A percentile compares a stretch with the other conserved stretches of the same genome.
phyloP scores from a whole-genome alignment of 768 basidiomycete genomes.

The Psilocybe azurescens region DNA sequence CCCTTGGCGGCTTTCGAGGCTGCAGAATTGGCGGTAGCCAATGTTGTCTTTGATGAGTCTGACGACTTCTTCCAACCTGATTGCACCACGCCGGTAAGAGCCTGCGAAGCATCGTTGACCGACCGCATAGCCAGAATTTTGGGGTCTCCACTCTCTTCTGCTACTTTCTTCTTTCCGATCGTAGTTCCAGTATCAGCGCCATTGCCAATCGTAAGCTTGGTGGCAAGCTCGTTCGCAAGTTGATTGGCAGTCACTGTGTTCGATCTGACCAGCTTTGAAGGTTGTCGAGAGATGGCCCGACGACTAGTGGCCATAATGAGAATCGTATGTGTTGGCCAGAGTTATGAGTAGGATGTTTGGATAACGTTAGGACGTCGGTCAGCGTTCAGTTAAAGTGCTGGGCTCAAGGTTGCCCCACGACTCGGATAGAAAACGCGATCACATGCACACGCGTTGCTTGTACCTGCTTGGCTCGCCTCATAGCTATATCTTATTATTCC shows the following conservation, averaged over 20 bases:
- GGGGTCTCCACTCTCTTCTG: conserved; percentile 15
- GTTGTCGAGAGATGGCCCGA: conserved; percentile 13
- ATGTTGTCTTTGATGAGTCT: conserved; percentile 30
- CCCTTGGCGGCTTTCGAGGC: conserved; percentile 47
- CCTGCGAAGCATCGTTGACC: conserved; percentile 67
- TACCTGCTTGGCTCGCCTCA: background rate
- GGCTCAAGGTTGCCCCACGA: too few species aligned
- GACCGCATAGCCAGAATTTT: conserved; percentile 60
- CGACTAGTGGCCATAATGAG: conserved; percentile 14
- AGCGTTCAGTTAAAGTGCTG: too few species aligned
- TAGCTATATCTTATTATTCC: too few species aligned
- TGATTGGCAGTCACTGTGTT: conserved; percentile 16
- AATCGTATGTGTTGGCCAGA: too few species aligned
- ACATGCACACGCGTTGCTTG: background rate
- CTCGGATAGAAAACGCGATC: background rate
- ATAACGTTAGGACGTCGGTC: too few species aligned
- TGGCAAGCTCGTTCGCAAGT: conserved; percentile 18
- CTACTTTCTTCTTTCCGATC: conserved; percentile 37
- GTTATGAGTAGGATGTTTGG: too few species aligned
- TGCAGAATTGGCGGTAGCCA: conserved; percentile 38
- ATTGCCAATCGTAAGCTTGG: conserved; percentile 22
- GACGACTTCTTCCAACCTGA: conserved; percentile 63
- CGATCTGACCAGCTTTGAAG: conserved; percentile 16
- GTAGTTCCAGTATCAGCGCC: background rate
- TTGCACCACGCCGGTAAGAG: conserved; percentile 54